Conservation (phyloP, 345 rosid species). For the Lepidium sativum region DNA sequence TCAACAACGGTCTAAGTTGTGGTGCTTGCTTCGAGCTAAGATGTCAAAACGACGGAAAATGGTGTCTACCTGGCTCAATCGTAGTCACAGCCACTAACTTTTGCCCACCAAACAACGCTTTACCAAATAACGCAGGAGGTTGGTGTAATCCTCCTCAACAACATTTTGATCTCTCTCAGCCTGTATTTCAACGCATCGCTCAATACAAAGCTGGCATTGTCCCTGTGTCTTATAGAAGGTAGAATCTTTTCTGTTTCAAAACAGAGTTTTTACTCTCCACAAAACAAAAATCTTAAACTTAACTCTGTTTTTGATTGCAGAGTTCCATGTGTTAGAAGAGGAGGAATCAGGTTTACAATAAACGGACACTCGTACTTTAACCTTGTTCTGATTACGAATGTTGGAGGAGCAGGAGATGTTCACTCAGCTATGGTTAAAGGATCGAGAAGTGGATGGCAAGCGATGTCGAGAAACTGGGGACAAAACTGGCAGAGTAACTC, state of each 20-base stretch:
- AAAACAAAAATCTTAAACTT: neutral
- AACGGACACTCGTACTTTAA: conserved; percentile 84
- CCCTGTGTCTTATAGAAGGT: conserved; percentile 68
- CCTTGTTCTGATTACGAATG: conserved; percentile 63
- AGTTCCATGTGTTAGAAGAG: conserved; percentile 59
- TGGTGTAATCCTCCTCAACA: conserved; percentile 88
- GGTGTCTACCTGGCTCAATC: conserved; percentile 73
- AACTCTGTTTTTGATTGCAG: conserved; percentile 13
- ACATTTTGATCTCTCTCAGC: conserved; percentile 77
- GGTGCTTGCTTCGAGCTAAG: conserved; percentile 74
- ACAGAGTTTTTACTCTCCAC: neutral
- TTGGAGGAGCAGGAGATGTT: conserved; percentile 78
- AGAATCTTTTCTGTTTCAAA: neutral
- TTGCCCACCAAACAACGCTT: conserved; percentile 74
- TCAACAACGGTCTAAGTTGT: conserved; percentile 66
- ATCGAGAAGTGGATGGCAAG: conserved; percentile 64
- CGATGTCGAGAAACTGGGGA: conserved; percentile 84
- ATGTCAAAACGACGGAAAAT: conserved; percentile 46
- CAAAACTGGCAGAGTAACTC: conserved; percentile 78
- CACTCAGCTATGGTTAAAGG: conserved; percentile 55
- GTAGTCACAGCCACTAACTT: conserved; percentile 73
- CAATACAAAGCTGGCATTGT: conserved; percentile 74
- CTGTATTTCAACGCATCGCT: conserved; percentile 76
- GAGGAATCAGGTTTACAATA: conserved; percentile 68
- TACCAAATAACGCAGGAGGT: conserved; percentile 69